Conservation (phyloP, 768 basidiomycete genomes). For the Daedaleopsis nitida region DNA sequence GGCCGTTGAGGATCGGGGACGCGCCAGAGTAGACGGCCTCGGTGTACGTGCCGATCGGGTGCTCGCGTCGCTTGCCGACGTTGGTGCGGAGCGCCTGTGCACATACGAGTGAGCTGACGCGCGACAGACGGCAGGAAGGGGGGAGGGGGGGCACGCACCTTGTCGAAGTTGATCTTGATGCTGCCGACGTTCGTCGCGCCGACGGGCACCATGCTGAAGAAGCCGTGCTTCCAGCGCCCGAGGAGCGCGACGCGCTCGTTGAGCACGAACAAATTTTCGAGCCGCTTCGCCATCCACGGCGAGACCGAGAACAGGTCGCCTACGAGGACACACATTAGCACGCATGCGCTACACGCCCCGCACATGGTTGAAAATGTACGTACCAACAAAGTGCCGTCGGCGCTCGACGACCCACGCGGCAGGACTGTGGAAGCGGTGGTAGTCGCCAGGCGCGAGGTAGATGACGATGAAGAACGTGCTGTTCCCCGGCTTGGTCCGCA, state of each 20-base stretch:
- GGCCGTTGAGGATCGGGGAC: conserved; percentile 80
- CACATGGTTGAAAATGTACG: conserved; percentile 24
- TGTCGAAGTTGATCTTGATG: conserved; percentile 95
- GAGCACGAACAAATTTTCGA: conserved; percentile 93
- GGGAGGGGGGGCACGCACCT: conserved; percentile 43
- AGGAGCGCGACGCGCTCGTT: conserved; percentile 97
- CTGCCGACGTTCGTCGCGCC: conserved; percentile 98
- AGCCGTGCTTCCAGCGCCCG: conserved; percentile 93
- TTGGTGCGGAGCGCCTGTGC: conserved; percentile 87
- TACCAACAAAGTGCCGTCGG: conserved; percentile 90
- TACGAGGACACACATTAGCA: conserved; percentile 29
- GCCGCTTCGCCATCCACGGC: conserved; percentile 90
- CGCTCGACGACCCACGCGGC: conserved; percentile 98
- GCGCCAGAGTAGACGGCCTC: conserved; percentile 92
- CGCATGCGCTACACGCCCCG: neutral
- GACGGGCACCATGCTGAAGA: conserved; percentile 97
- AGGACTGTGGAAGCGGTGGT: conserved; percentile 96
- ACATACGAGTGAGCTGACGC: neutral
- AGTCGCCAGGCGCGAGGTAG: conserved; percentile 98
- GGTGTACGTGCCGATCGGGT: conserved; percentile 82
- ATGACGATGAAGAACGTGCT: conserved; percentile 91
- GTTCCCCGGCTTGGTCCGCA: conserved; percentile 70
- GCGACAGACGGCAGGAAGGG: neutral
- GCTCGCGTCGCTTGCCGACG: conserved; percentile 64
- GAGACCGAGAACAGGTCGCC: conserved; percentile 96